Evolutionary conservation across 495 filamentous ascomycete genomes (phyloP), one percentile per base, ranked within the genome.

Genomic region (Penicillium maclennaniae): DNA sequence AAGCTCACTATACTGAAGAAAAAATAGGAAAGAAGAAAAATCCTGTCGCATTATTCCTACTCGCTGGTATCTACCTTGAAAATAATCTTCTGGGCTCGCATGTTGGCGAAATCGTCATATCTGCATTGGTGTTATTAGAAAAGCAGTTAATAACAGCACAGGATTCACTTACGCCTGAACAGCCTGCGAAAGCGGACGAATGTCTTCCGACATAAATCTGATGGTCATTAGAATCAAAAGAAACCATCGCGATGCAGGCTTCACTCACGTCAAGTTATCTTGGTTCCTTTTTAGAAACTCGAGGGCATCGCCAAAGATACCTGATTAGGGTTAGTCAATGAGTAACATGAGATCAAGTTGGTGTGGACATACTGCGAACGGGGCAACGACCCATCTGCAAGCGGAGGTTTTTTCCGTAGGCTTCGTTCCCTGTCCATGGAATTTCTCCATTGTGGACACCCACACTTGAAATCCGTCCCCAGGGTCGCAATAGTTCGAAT

Each of bases 371-470:
- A 66, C 70, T 72, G 1, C 69, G 62, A 38, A 97, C 92, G 3
- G 92, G 92, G 65, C 92, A 97, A 43, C 92, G 78, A 38, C 92
- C 92, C 85, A 96, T 95, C 63, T 96, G 88, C 14, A 96, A 62
- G 47, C 81, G 83, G 55, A 97, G 51, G 57, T 97, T 97, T 75
- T 97, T 96, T 25, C 80, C 83, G 66, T 97, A 97, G 6, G 86
- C 91, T 61, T 95, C 81, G 54, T 79, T 83, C 0, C 89, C 91
- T n/a, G 75, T 84, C 82, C 92, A 93, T 1, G 91, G 91, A 50
- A 95, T 91, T 78, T 88, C 86, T 9, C 76, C 85, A 61, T 92
- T 95, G 60, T 96, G 91, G 15, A 97, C 90, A 0, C 92, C 92
- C 43, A 95, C 89, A 60, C 85, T 89, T 21, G 80, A 84, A 40